A percentile compares a stretch with the other conserved stretches of the same genome.
These are phyloP conservation scores for Chenopodium album DNA, from an alignment of 148 eudicot genomes.

Conservation along the genomic window DNA sequence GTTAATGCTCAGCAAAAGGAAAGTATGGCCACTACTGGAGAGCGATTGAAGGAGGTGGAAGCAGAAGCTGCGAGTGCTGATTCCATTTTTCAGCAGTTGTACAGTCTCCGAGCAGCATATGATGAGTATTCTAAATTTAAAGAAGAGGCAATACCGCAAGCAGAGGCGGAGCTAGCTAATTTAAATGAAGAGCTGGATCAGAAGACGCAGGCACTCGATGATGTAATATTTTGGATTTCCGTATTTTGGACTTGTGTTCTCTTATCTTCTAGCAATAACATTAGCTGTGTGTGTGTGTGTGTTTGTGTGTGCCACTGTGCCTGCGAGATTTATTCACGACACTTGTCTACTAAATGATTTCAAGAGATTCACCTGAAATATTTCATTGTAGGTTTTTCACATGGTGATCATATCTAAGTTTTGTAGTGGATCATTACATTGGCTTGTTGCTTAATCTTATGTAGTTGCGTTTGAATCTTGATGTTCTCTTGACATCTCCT, in stretches of 20 bases:
- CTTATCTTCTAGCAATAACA: conserved; percentile 11
- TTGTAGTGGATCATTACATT: neutral
- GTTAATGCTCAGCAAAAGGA: conserved; percentile 61
- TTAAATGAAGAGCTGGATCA: conserved; percentile 74
- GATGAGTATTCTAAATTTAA: conserved; percentile 74
- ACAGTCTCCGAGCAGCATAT: conserved; percentile 68
- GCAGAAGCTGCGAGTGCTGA: conserved; percentile 54
- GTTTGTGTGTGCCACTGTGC: neutral
- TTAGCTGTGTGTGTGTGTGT: neutral
- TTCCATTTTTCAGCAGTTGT: conserved; percentile 71
- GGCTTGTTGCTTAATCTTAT: neutral
- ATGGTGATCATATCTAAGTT: neutral
- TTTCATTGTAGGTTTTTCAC: neutral
- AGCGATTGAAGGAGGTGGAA: conserved; percentile 47
- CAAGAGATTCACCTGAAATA: neutral
- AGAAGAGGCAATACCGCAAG: conserved; percentile 72
- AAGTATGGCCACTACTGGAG: conserved; percentile 48
- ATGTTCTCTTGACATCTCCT: neutral
- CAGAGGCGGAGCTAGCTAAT: conserved; percentile 57
- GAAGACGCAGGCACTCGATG: conserved; percentile 80
- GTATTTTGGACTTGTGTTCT: conserved; percentile 11
- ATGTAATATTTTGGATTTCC: conserved; percentile 53
- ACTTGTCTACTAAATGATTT: neutral
- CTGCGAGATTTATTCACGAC: neutral
- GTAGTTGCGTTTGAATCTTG: neutral